Base-by-base conservation (phyloP, 225 moss, liverwort and hornwort species). In the Marchantia paleacea region DNA sequence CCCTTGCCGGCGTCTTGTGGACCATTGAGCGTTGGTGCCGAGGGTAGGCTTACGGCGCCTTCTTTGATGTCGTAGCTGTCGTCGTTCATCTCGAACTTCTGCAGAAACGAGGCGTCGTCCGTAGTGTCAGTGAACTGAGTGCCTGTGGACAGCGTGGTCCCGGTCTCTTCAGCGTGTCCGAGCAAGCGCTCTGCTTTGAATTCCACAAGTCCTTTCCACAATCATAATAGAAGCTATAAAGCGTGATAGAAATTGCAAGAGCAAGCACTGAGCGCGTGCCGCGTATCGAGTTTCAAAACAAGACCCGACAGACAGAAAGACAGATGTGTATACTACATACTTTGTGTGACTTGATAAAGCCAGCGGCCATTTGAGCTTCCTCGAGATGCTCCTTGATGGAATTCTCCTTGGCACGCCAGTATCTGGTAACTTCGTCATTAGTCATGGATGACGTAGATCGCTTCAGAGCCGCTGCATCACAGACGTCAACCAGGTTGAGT, bases 331-430 rank as follows among this genome's bases (percentile, higher is more conserved):
- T 6, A 69, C 8, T 48, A 20, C 57, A 19, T 83, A 71, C 6
- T 63, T 49, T 76, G 39, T 8, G 60, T 50, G 52, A 75, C 16
- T 78, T 79, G 4, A 80, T 77, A 12, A 69, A 9, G 12, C 75
- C 65, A 68, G 87, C 87, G 60, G 84, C 82, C 79, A 69, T 84
- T 28, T 82, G 65, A 22, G 87, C 87, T 80, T 82, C 87, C 3
- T 84, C 82, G 10, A 84, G 80, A 65, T 87, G 87, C 68, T 87
- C 79, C 68, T 66, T 68, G 62, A 84, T 60, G 55, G 55, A 29
- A 29, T 72, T 24, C 22, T 79, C 53, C 64, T 84, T 87, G 8
- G 30, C 66, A 47, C 54, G 60, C 87, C 87, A 87, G 39, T 71
- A 87, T 39, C 39, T 87, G 20, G 75, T 70, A 39, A 87, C 79